A percentile compares a stretch with the other conserved stretches of the same genome.
These are phyloP conservation scores for Physaria fendleri DNA, from an alignment of 345 rosid species.

Conservation along the genomic window DNA sequence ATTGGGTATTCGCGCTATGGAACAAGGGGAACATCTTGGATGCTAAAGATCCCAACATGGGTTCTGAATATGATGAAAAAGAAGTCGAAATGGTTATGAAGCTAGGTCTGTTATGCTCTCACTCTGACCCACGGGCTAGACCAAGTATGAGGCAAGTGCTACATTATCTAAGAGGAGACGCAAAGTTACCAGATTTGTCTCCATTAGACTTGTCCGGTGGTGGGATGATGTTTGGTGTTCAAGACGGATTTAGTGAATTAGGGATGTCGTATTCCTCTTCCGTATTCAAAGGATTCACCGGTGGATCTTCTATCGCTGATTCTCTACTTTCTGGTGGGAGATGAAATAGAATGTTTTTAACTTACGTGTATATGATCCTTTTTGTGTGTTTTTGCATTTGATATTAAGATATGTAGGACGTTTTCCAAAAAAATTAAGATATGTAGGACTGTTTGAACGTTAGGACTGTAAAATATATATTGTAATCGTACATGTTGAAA, in stretches of 20 bases:
- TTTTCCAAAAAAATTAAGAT: no score
- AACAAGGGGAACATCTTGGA: conserved; percentile 41
- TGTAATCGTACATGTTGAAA: not conserved
- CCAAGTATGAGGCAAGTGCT: conserved; percentile 72
- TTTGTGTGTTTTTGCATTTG: conserved; percentile 8
- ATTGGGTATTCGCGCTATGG: conserved; percentile 70
- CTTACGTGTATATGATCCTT: not conserved
- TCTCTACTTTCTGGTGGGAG: conserved; percentile 60
- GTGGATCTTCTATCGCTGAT: conserved; percentile 36
- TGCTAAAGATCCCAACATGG: conserved; percentile 45
- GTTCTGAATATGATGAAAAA: conserved; percentile 29
- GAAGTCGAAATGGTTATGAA: conserved; percentile 51
- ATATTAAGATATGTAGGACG: not conserved
- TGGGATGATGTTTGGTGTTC: conserved; percentile 32
- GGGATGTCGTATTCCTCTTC: conserved; percentile 37
- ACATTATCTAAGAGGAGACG: conserved; percentile 60
- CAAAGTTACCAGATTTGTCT: conserved; percentile 38
- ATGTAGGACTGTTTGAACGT: not conserved
- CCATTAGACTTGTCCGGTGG: conserved; percentile 27
- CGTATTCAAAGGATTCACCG: conserved; percentile 22
- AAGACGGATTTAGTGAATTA: conserved; percentile 42
- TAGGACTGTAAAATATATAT: not conserved
- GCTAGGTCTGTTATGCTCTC: conserved; percentile 75
- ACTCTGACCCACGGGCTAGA: conserved; percentile 40
- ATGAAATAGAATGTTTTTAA: conserved; percentile 9